Evolutionary conservation across 805 yeast genomes (phyloP).

Genomic region (Kluyveromyces wickerhamii): DNA sequence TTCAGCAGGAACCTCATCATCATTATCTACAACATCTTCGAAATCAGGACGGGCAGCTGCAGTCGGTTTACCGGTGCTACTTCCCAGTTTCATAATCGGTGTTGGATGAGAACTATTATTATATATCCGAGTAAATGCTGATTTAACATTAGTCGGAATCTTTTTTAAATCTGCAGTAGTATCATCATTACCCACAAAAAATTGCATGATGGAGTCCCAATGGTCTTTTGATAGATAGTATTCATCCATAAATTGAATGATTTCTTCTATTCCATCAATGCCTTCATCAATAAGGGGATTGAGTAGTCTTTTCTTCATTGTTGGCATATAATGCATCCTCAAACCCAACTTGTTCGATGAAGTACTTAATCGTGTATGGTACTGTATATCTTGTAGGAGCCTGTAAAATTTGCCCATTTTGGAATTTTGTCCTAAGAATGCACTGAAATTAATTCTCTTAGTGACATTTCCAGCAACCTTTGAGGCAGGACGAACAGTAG

Average conservation of each 20-base stretch:
- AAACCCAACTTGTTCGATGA: constrained; percentile 69
- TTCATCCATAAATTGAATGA: constrained; percentile 69
- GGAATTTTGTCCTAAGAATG: constrained; percentile 88
- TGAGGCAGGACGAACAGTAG: constrained; percentile 74
- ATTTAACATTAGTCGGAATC: constrained; percentile 69
- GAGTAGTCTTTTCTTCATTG: constrained; percentile 47
- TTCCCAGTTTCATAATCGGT: constrained; percentile 71
- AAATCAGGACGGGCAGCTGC: constrained; percentile 26
- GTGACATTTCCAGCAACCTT: constrained; percentile 63
- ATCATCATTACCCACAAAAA: constrained; percentile 59
- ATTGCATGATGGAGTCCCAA: constrained; percentile 82
- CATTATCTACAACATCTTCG: constrained; percentile 32
- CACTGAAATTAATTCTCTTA: constrained; percentile 69
- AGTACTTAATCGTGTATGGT: constrained; percentile 75
- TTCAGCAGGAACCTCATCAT: constrained; percentile 24
- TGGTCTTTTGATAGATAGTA: constrained; percentile 86
- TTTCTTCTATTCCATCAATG: constrained; percentile 54
- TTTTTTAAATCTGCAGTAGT: constrained; percentile 45
- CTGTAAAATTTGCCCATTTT: constrained; percentile 72
- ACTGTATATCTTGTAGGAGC: constrained; percentile 76
- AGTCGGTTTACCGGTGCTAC: constrained; percentile 34
- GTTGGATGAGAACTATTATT: constrained; percentile 74
- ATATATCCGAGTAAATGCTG: constrained; percentile 81
- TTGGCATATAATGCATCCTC: constrained; percentile 68
- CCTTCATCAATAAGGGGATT: constrained; percentile 51